Conservation (phyloP, 2,329 filamentous ascomycete species). For the Canariomyces notabilis region DNA sequence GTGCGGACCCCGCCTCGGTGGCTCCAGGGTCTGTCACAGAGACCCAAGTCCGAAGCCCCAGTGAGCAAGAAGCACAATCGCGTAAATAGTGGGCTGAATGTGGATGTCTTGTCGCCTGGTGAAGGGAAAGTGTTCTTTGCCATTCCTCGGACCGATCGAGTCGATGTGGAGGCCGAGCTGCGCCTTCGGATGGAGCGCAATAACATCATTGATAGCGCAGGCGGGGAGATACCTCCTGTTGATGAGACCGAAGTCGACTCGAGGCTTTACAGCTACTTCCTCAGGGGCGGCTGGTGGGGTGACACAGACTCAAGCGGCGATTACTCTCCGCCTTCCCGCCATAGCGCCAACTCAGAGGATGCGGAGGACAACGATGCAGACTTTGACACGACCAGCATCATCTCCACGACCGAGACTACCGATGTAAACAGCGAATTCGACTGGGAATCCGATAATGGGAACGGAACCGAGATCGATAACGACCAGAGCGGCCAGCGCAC, state of each 20-base stretch:
- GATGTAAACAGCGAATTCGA: constrained; percentile 40
- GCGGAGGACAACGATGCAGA: constrained; percentile 47
- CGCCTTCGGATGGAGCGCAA: constrained; percentile 51
- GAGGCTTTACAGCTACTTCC: constrained; percentile 80
- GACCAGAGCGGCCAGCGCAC: constrained; percentile 55
- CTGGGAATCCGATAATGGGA: constrained; percentile 37
- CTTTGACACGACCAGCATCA: constrained; percentile 67
- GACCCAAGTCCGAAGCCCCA: constrained; percentile 29
- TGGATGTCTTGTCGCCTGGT: constrained; percentile 22
- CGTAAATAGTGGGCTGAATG: constrained; percentile 36
- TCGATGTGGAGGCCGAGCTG: constrained; percentile 79
- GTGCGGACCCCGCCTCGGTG: constrained; percentile 59
- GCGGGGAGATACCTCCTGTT: constrained; percentile 21
- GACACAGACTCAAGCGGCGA: constrained; percentile 75
- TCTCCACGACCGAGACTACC: constrained; percentile 56
- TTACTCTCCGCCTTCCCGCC: constrained; percentile 54
- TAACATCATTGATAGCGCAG: constrained; percentile 30
- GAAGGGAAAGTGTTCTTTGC: constrained; percentile 13
- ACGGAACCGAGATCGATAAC: constrained; percentile 29
- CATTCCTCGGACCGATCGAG: constrained; percentile 55
- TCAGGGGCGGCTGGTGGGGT: constrained; percentile 78
- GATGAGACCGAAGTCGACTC: constrained; percentile 66
- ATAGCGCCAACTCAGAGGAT: constrained; percentile 55
- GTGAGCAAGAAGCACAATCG: constrained; percentile 16
- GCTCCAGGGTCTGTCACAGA: constrained; percentile 49